phyloP scores from a whole-genome alignment of 2,329 filamentous ascomycete species.

The Ploettnerulaceae sp. region DNA sequence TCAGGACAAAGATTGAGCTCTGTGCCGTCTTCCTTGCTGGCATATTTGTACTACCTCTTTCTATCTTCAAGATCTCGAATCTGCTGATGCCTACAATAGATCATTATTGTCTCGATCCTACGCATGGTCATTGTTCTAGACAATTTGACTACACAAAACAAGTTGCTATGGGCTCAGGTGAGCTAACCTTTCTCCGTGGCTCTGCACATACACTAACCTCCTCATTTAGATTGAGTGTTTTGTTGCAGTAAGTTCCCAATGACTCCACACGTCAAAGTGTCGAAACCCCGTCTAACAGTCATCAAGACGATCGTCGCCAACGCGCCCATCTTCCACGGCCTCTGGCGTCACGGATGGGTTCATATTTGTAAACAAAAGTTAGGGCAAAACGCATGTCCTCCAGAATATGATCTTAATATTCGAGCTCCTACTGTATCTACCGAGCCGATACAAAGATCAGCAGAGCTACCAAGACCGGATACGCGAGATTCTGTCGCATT shows the following conservation, averaged over 20 bases:
- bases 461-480: background rate
- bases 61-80: background rate
- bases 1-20: conserved; percentile 17
- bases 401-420: conserved; percentile 8
- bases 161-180: conserved; percentile 22
- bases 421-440: conserved; percentile 1
- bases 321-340: conserved; percentile 22
- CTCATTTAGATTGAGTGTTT: conserved; percentile 23
- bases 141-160: conserved; percentile 7
- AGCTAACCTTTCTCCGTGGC: background rate
- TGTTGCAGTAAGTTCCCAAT: conserved; percentile 11
- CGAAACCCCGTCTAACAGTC: background rate
- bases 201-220: background rate
- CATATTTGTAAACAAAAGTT: conserved; percentile 16
- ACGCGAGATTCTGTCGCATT: background rate
- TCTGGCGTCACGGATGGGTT: conserved; percentile 19
- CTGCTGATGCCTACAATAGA: background rate
- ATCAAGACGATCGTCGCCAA: conserved; percentile 24
- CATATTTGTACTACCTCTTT: conserved; percentile 14
- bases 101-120: conserved; percentile 16
- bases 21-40: conserved; percentile 15
- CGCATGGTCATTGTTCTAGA: conserved; percentile 12
- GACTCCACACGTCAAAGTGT: background rate
- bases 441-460: background rate
- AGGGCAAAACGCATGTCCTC: conserved; percentile 3